Evolutionary conservation across 176 grass and related monocot genomes (phyloP), one percentile per base, ranked within the genome.

Genomic region (Hordeum marinum): DNA sequence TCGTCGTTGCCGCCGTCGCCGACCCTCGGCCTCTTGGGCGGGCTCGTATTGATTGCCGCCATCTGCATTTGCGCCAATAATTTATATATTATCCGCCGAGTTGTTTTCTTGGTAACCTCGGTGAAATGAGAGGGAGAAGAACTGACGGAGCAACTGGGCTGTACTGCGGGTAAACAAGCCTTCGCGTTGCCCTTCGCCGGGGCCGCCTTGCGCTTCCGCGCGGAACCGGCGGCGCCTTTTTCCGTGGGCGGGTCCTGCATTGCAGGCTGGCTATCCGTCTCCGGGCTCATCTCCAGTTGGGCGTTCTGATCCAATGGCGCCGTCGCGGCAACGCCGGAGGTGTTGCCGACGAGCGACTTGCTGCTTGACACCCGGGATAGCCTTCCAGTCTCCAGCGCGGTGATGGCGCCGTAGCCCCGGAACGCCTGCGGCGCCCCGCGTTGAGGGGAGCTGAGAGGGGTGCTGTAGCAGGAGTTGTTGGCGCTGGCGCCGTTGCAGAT

Each of bases 401-500:
- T 13, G 46, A 50, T 50, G 46, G 46, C 46, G 14, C 46, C 46
- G 14, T 50, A 50, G 46, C 46, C 46, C 5, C 46, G 46, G 46
- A 50, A 50, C 46, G 5, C 5, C 14, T 50, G 46, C 46, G 46
- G 46, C 14, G 17, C 27, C 13, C 23, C 80, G 77, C 80, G 69
- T n/a, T 78, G 84, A 35, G 92, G 89, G 59, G 92, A 94, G 80
- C 87, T 89, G 67, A 89, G 85, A 6, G 87, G 92, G 52, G 84
- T 94, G 87, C 84, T 91, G 76, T 91, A 94, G 74, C 87, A 87
- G 64, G 89, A 94, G 75, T 88, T 83, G 87, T 79, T 82, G 31
- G 82, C 65, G 67, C 84, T 87, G 11, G 48, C 39, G 0, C 42
- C 68, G 80, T 46, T 80, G 84, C 89, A 94, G 87, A 94, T 94